These are phyloP conservation scores for Aspergillus sojae DNA, from an alignment of 2,329 filamentous ascomycete genomes.

Conservation along the genomic window DNA sequence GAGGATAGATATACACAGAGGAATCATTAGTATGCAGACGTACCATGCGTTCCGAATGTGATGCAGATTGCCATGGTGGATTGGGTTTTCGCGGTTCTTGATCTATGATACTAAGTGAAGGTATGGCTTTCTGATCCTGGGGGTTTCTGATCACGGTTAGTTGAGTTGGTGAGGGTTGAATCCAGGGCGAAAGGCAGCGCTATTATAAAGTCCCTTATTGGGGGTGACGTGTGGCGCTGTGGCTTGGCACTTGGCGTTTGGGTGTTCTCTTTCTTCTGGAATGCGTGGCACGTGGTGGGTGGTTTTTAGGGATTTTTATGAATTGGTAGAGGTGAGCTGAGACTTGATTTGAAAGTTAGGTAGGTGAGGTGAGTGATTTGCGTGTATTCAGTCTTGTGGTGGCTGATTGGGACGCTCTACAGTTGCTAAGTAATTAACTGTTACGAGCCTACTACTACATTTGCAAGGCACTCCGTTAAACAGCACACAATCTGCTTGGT, in stretches of 20 bases:
- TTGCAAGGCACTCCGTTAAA: neutral
- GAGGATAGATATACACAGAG: neutral
- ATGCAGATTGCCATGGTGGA: conserved; percentile 46
- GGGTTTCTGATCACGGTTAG: conserved; percentile 4
- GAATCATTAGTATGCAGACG: conserved; percentile 14
- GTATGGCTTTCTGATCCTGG: neutral
- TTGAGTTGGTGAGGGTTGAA: conserved; percentile 3
- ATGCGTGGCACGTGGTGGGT: neutral
- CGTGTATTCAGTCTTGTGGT: neutral
- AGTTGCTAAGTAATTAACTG: neutral
- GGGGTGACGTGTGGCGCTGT: conserved; percentile 35
- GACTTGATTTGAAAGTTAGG: too few species aligned
- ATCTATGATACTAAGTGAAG: neutral
- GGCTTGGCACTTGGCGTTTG: conserved; percentile 35
- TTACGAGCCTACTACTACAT: neutral
- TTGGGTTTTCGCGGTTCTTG: neutral
- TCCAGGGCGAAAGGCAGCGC: conserved; percentile 31
- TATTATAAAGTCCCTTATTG: conserved; percentile 10
- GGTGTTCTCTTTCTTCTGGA: neutral
- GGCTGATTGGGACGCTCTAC: neutral
- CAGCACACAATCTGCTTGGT: neutral
- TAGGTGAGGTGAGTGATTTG: neutral
- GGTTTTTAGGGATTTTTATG: neutral
- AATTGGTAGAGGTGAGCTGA: neutral
- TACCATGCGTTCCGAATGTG: conserved; percentile 47